These are phyloP conservation scores for Diddensiella transvaalensis DNA, from an alignment of 805 yeast genomes.

Conservation along the genomic window DNA sequence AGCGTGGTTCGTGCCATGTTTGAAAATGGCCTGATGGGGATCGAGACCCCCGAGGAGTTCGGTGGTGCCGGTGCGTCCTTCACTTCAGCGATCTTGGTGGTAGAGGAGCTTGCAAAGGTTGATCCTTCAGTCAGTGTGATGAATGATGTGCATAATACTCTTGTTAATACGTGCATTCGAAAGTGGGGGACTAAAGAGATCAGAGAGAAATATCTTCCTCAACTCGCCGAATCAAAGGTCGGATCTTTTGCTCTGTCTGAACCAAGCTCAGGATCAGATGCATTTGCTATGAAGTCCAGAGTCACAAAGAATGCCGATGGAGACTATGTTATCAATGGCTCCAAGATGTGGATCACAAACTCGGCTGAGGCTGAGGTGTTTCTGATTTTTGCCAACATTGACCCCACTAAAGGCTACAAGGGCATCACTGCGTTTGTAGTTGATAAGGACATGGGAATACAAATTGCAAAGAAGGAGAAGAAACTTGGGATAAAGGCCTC, in stretches of 20 bases:
- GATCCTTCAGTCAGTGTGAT: constrained; percentile 42
- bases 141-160: constrained; percentile 45
- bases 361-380: constrained; percentile 42
- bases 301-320: constrained; percentile 40
- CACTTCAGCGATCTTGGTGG: constrained; percentile 43
- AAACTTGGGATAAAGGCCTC: constrained; percentile 43
- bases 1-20: constrained; percentile 33
- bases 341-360: constrained; percentile 47
- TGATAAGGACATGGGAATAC: constrained; percentile 40
- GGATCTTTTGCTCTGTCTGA: constrained; percentile 42
- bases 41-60: constrained; percentile 44
- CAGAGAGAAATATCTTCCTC: constrained; percentile 40
- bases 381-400: constrained; percentile 40
- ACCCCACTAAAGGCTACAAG: constrained; percentile 41
- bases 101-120: constrained; percentile 43
- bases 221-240: constrained; percentile 34
- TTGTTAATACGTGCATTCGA: constrained; percentile 41
- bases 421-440: constrained; percentile 44
- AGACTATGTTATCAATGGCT: constrained; percentile 38
- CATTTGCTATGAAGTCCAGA: constrained; percentile 40
- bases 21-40: constrained; percentile 43
- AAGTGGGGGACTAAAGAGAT: constrained; percentile 37
- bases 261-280: constrained; percentile 42
- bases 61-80: constrained; percentile 46
- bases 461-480: constrained; percentile 43